Conservation (phyloP, 441 rosid genomes). For the Biscutella laevigata region DNA sequence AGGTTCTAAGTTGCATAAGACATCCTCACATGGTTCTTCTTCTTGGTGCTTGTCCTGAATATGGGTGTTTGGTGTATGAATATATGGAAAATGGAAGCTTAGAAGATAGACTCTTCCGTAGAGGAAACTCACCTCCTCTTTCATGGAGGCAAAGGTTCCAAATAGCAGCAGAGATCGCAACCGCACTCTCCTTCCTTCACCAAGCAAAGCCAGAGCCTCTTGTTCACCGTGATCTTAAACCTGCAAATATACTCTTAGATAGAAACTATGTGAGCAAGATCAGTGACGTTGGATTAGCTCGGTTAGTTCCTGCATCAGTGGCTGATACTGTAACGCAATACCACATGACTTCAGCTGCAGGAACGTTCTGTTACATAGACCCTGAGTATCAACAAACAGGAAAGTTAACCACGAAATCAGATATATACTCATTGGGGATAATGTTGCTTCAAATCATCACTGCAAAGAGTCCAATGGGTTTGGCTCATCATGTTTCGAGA, state of each 20-base stretch:
- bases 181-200: conserved; percentile 62
- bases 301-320: conserved; percentile 59
- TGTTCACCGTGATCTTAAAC: conserved; percentile 72
- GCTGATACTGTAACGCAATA: conserved; percentile 59
- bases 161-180: conserved; percentile 64
- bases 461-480: conserved; percentile 57
- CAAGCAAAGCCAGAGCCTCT: conserved; percentile 74
- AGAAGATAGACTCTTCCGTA: conserved; percentile 55
- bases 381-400: conserved; percentile 77
- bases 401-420: conserved; percentile 55
- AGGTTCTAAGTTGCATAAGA: conserved; percentile 56
- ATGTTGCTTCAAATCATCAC: conserved; percentile 63
- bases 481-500: conserved; percentile 53
- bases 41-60: conserved; percentile 68
- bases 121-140: conserved; percentile 45
- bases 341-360: conserved; percentile 70
- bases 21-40: conserved; percentile 81
- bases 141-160: conserved; percentile 53
- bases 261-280: conserved; percentile 61
- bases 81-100: conserved; percentile 59
- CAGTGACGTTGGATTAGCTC: conserved; percentile 69
- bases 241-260: conserved; percentile 66
- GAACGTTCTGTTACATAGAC: conserved; percentile 69
- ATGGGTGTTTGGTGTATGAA: conserved; percentile 68
- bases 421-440: conserved; percentile 55